Base-by-base conservation (phyloP, 805 yeast genomes). In the Wickerhamiella spandovensis region DNA sequence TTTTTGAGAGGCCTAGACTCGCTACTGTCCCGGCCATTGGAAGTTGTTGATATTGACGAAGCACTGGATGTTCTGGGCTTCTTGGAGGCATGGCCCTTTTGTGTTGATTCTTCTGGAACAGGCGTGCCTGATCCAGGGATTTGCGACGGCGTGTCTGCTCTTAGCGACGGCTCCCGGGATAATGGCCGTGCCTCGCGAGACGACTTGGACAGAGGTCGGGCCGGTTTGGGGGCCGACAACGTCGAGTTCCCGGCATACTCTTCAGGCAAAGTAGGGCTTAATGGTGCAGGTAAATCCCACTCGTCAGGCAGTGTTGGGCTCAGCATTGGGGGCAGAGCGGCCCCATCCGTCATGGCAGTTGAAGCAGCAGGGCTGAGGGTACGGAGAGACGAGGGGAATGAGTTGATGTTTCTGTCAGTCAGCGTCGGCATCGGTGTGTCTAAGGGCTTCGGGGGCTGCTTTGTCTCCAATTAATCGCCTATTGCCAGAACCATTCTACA, bases 191-290 rank as follows among this genome's bases (percentile, higher is more conserved):
- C 32, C 32, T 28, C 32, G 12, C 32, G 32, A 12, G 12, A 12
- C 15, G 32, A 8, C 32, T 28, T 28, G 32, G 12, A 12, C 10
- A 25, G 30, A 25, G 32, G 12, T 28, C 32, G 32, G 12, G 32
- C 32, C 12, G 32, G 32, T 28, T 9, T 28, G 12, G 39, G 39
- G 39, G 39, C 18, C 7, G 39, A 17, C 18, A 28, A 12, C 7
- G 15, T 28, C 20, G 25, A 35, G 20, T 23, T 13, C 20, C 8
- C 17, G 3, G n/a, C 46, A 46, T 62, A 66, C 30, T 56, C 55
- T 2, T 68, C 59, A 1, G 72, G 72, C 13, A 69, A 58, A 15
- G 71, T 67, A 2, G 72, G 72, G 53, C 70, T 67, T 48, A 68
- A 54, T 61, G 67, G 67, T 17, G 55, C 55, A 35, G 59, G 51